Conservation (phyloP, 768 basidiomycete species). For the Lactarius evosmus region DNA sequence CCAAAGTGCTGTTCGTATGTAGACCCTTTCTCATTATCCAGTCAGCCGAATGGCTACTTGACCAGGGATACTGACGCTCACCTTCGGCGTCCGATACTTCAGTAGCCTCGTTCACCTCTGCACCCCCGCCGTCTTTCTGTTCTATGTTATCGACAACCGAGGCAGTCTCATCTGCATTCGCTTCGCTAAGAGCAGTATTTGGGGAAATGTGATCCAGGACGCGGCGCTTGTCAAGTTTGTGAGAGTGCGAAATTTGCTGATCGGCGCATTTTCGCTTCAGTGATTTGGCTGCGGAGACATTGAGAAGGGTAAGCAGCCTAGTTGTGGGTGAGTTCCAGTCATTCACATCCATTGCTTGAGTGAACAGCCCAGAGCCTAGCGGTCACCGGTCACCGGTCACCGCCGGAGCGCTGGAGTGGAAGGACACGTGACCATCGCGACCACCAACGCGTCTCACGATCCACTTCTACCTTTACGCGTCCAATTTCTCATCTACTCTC, state of each 20-base stretch:
- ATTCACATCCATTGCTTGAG: constrained; percentile 22
- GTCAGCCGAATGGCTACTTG: background rate
- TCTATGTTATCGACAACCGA: constrained; percentile 6
- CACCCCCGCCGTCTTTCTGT: constrained; percentile 27
- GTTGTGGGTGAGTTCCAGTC: constrained; percentile 60
- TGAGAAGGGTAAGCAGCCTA: constrained; percentile 81
- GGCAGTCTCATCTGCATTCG: constrained; percentile 6
- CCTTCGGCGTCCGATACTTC: constrained; percentile 26
- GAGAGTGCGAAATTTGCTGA: constrained; percentile 42
- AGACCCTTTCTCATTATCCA: constrained; percentile 35
- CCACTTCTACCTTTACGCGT: background rate
- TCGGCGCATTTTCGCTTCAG: constrained; percentile 49
- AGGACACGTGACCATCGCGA: constrained; percentile 21
- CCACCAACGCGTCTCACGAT: constrained; percentile 4
- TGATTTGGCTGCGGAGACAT: constrained; percentile 78
- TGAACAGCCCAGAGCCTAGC: background rate
- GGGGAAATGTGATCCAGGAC: constrained; percentile 37
- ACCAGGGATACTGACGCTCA: constrained; percentile 6
- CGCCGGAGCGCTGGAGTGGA: background rate
- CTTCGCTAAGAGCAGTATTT: background rate
- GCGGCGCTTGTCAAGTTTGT: constrained; percentile 69
- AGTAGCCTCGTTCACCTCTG: constrained; percentile 12
- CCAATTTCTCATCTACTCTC: background rate
- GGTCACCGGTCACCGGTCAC: background rate
- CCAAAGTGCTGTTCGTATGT: constrained; percentile 78